These are phyloP conservation scores for Leccinum subgranulosum DNA, from an alignment of 768 basidiomycete genomes.

Conservation along the genomic window DNA sequence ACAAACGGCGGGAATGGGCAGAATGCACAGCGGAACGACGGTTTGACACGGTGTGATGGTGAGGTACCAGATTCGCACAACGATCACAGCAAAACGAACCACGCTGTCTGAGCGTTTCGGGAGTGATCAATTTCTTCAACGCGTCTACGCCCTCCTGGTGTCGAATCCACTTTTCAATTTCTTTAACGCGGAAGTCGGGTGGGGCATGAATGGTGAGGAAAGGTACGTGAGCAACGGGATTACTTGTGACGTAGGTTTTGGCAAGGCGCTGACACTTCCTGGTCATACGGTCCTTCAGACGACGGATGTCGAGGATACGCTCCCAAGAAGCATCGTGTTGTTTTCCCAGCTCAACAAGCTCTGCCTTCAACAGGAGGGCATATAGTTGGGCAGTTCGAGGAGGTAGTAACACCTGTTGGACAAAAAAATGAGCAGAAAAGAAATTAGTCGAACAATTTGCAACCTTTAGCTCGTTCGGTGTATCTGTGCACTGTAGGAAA, in stretches of 20 bases:
- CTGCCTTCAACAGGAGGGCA: slow-evolving; percentile 60
- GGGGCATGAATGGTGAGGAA: slow-evolving; percentile 71
- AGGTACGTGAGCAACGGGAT: slow-evolving; percentile 38
- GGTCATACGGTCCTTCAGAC: slow-evolving; percentile 79
- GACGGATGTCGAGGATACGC: slow-evolving; percentile 69
- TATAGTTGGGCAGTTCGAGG: slow-evolving; percentile 66
- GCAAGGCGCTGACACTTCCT: slow-evolving; percentile 71
- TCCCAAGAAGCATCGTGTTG: slow-evolving; percentile 59
- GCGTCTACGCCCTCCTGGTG: slow-evolving; percentile 38
- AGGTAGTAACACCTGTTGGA: slow-evolving; percentile 61
- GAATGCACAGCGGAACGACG: slow-evolving; percentile 29
- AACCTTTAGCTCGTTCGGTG: slow-evolving; percentile 72
- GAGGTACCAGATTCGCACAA: slow-evolving; percentile 33
- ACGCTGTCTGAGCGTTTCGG: slow-evolving; percentile 24
- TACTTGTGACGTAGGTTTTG: slow-evolving; percentile 40
- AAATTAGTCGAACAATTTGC: slow-evolving; percentile 2
- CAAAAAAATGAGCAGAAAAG: slow-evolving; percentile 2
- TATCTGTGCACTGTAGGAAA: slow-evolving; percentile 74
- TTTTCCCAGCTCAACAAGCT: slow-evolving; percentile 58
- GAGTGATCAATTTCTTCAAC: slow-evolving; percentile 18
- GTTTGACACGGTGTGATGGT: slow-evolving; percentile 25
- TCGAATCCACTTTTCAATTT: slow-evolving; percentile 77
- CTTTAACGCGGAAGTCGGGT: slow-evolving; percentile 68
- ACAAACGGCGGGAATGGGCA: slow-evolving; percentile 24
- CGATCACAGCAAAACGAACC: slow-evolving; percentile 34